phyloP scores from a whole-genome alignment of 2,329 filamentous ascomycete species.

The Fusarium pseudoanthophilum region DNA sequence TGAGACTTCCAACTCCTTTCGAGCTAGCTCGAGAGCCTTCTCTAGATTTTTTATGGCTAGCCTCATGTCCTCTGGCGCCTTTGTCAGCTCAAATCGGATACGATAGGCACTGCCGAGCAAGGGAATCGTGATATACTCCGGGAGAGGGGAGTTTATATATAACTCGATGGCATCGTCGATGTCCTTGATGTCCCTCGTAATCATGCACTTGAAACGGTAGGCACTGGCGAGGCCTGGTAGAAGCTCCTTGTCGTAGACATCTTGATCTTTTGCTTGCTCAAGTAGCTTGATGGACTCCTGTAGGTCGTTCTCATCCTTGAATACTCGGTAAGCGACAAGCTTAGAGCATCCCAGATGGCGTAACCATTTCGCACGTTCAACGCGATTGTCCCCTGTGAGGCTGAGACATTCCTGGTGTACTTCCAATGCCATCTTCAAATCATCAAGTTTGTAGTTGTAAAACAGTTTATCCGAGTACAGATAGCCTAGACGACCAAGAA shows the following conservation, averaged over 20 bases:
- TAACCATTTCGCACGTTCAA: background rate
- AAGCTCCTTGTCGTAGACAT: accelerated
- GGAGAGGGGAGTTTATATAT: background rate
- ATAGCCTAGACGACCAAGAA: background rate
- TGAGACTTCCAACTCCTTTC: background rate
- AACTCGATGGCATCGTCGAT: background rate
- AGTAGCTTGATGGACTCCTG: background rate
- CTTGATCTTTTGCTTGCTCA: background rate
- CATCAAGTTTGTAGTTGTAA: background rate
- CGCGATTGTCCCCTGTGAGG: accelerated
- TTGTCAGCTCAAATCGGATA: accelerated
- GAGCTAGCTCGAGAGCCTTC: background rate
- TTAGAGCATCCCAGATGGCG: background rate
- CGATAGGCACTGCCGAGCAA: background rate
- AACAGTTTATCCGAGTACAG: background rate
- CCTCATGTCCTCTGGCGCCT: background rate
- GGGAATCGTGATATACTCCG: accelerated
- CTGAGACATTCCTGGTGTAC: background rate
- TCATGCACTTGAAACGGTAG: background rate
- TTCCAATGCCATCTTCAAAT: background rate
- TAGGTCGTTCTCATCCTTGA: accelerated
- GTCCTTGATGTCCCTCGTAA: background rate
- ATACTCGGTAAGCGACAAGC: accelerated
- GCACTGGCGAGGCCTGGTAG: background rate
- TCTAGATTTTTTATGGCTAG: accelerated